Base-by-base conservation (phyloP, 1,284 basidiomycete species). In the Apiotrichum domesticum region DNA sequence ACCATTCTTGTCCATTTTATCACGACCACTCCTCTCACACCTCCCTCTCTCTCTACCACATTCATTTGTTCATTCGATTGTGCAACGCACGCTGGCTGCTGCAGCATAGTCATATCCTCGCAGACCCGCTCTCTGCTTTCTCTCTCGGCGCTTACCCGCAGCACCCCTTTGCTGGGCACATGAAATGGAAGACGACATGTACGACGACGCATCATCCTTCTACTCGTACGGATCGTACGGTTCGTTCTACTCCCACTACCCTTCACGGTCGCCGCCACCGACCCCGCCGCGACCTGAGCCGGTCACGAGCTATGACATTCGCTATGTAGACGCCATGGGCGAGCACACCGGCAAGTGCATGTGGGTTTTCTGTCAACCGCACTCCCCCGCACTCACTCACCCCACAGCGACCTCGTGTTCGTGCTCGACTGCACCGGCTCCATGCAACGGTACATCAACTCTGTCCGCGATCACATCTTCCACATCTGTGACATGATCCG, bases 381-480 rank as follows among this genome's bases (percentile, higher is more conserved):
- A 48, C 5, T 14, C 29, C 11, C 10, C 13, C 43, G 32, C 33
- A n/a, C 35, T 13, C 49, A 37, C 10, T 33, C 54, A 8, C 33
- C 21, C 40, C 35, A 4, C 74, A 93, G 90, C 58, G 90, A 94
- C 77, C 84, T 95, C 84, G 69, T 92, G 84, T 80, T 79, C 78
- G 84, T 95, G 33, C 88, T 94, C 72, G 91, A 95, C 76, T 93
- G 90, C 74, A 95, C 91, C 2, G 91, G 91, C 13, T 77, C 75
- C 6, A 79, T 78, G 78, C 77, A 76, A 53, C 69, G 71, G 32
- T 78, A 78, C 63, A 77, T 79, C 62, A 73, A 74, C 54, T 72
- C 89, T 52, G 93, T 94, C n/a, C 95, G 94, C 6, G 90, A 89
- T 79, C 98, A 99, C 78, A 97, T 98, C 78, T 90, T 95, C 70